Evolutionary conservation across 129 eudicot species (phyloP).

Genomic region (Centella asiatica): DNA sequence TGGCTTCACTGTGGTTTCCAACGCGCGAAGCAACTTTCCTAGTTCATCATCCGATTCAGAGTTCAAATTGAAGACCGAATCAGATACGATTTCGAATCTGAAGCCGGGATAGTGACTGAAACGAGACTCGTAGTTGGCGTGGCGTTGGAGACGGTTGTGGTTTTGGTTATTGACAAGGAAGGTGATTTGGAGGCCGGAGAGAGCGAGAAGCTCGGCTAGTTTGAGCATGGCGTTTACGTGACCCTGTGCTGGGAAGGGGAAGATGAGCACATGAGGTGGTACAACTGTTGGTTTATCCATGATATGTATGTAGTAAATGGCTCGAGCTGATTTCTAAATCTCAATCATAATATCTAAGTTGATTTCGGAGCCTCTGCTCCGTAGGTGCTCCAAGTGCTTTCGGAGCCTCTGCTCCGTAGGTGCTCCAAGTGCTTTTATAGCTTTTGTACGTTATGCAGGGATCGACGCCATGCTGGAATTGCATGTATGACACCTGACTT

Average conservation of each 20-base stretch:
- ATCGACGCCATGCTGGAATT: conserved; percentile 62
- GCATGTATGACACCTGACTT: conserved; percentile 73
- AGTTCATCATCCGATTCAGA: background rate
- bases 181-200: background rate
- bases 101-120: background rate
- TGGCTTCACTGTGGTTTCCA: background rate
- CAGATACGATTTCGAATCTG: background rate
- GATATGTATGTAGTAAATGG: too few relatives aligned
- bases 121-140: background rate
- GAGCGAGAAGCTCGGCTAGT: conserved; percentile 3
- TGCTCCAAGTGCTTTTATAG: conserved; percentile 74
- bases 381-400: too few relatives aligned
- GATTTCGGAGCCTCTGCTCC: too few relatives aligned
- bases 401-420: too few relatives aligned
- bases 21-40: background rate
- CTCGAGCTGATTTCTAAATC: too few relatives aligned
- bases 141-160: background rate
- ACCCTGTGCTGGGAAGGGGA: conserved; percentile 3
- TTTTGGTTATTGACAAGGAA: background rate
- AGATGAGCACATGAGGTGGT: conserved; percentile 7
- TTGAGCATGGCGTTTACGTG: conserved; percentile 9
- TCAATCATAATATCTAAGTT: too few relatives aligned
- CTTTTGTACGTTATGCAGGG: conserved; percentile 80
- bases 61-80: background rate
- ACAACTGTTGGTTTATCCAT: background rate